phyloP scores from a whole-genome alignment of 768 basidiomycete genomes.

The Mycena galopus region DNA sequence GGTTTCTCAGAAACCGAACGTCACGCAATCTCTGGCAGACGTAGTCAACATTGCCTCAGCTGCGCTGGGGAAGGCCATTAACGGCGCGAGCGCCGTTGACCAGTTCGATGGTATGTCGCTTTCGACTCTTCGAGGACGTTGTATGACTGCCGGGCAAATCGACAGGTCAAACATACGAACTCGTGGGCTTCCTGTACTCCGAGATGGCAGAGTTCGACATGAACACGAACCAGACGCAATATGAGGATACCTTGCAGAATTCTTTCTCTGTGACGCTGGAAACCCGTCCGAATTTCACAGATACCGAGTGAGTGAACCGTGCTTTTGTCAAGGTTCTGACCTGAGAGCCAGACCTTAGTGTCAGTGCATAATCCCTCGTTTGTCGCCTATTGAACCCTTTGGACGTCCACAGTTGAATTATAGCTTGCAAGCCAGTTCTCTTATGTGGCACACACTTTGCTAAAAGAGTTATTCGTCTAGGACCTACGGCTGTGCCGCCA shows the following conservation, averaged over 20 bases:
- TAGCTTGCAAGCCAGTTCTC: not conserved
- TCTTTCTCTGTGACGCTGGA: not conserved
- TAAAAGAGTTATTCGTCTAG: not conserved
- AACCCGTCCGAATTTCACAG: not conserved
- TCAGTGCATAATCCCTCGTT: not conserved
- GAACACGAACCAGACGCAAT: not conserved
- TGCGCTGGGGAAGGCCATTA: constrained; percentile 12
- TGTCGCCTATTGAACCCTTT: not conserved
- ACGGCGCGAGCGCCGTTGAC: not conserved
- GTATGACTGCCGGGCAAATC: not conserved
- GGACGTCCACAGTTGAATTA: not conserved
- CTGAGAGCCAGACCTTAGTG: not conserved
- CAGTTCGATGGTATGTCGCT: constrained; percentile 3
- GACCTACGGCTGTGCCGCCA: constrained; percentile 28
- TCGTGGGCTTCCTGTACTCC: not conserved
- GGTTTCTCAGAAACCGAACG: constrained; percentile 32
- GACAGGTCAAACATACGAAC: constrained; percentile 12
- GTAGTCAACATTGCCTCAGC: not conserved
- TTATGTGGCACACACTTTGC: not conserved
- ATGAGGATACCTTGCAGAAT: constrained; percentile 3
- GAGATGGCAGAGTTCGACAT: constrained; percentile 23
- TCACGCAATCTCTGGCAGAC: not conserved
- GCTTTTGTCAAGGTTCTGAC: not conserved
- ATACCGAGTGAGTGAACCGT: not conserved
- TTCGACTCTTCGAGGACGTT: not conserved